A percentile compares a stretch with the other conserved stretches of the same genome.
Conservation (phyloP, 768 basidiomycete species). For the Suillus subalutaceus region DNA sequence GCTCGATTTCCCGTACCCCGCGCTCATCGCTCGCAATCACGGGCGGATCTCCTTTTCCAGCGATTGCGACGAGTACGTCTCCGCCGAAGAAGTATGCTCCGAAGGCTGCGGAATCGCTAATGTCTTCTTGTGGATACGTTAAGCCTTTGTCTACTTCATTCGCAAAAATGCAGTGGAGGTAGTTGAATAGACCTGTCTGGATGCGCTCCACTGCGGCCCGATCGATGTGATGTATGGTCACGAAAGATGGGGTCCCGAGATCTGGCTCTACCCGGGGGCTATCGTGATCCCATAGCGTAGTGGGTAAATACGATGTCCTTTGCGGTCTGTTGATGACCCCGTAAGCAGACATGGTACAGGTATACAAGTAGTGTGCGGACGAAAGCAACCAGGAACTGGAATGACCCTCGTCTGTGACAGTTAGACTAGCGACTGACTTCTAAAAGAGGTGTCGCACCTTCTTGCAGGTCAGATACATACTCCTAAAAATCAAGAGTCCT, state of each 20-base stretch:
- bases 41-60: constrained; percentile 21
- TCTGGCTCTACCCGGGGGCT: constrained; percentile 29
- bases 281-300: constrained; percentile 47
- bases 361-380: neutral
- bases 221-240: constrained; percentile 43
- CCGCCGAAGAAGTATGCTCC: constrained; percentile 76
- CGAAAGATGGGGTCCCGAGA: constrained; percentile 20
- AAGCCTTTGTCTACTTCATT: constrained; percentile 72
- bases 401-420: neutral
- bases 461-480: neutral
- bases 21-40: constrained; percentile 19
- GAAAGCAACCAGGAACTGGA: neutral
- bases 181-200: constrained; percentile 56
- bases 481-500: neutral
- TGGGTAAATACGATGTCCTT: constrained; percentile 38
- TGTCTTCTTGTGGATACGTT: constrained; percentile 86
- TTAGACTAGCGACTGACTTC: neutral
- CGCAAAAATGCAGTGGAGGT: constrained; percentile 67
- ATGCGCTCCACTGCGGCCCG: constrained; percentile 26
- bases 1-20: constrained; percentile 21
- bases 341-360: constrained; percentile 67
- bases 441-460: neutral
- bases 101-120: constrained; percentile 57
- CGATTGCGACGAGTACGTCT: constrained; percentile 74
- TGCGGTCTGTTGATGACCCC: constrained; percentile 51